phyloP scores from a whole-genome alignment of 2,329 filamentous ascomycete genomes.

The Neurospora crassa region DNA sequence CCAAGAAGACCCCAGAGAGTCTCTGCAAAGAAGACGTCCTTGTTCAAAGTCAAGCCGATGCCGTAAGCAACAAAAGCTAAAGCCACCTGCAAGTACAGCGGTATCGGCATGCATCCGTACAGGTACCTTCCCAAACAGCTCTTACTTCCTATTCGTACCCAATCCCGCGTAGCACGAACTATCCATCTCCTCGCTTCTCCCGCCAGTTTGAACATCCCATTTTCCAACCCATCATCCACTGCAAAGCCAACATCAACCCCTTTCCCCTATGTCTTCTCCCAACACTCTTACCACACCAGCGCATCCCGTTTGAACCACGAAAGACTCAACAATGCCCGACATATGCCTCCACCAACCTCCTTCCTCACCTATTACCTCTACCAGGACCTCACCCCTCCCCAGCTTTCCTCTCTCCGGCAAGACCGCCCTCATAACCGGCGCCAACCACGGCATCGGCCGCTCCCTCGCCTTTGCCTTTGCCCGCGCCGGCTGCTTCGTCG shows the following conservation, averaged over 20 bases:
- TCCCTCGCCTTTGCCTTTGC: conserved; percentile 11
- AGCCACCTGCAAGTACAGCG: neutral
- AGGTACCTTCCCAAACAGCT: neutral
- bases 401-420: neutral
- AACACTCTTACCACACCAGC: neutral
- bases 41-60: neutral
- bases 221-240: neutral
- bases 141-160: neutral
- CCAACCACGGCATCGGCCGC: conserved; percentile 11
- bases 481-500: neutral
- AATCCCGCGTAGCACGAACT: neutral
- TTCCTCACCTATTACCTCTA: neutral
- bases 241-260: neutral
- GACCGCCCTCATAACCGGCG: conserved; percentile 13
- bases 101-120: neutral
- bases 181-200: neutral
- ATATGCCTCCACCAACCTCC: neutral
- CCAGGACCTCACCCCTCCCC: neutral
- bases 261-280: neutral
- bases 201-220: neutral
- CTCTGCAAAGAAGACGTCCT: too few relatives aligned
- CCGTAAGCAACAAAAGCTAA: neutral
- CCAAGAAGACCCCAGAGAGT: too few relatives aligned
- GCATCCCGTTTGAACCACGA: neutral
- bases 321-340: neutral